Conservation (phyloP, 345 rosid species). For the Euclidium syriacum region DNA sequence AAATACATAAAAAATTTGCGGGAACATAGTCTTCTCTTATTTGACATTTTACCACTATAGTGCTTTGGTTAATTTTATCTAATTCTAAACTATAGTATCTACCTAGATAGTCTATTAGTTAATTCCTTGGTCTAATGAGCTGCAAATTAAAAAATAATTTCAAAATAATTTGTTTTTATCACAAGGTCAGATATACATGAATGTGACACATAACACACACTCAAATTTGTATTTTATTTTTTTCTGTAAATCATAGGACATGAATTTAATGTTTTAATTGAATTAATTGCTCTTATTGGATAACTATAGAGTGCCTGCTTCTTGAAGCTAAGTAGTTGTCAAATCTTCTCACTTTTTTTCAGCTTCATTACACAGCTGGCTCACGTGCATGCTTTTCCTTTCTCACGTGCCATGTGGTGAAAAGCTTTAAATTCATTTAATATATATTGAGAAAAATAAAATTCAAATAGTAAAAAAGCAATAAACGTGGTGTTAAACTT, state of each 20-base stretch:
- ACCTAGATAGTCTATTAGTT: too few species aligned
- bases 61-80: too few species aligned
- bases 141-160: not conserved
- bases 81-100: too few species aligned
- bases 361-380: constrained; percentile 26
- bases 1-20: too few species aligned
- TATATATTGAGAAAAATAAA: not conserved
- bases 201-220: not conserved
- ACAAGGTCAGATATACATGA: not conserved
- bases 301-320: constrained; percentile 18
- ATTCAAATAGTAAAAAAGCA: not conserved
- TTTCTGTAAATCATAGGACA: not conserved
- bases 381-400: constrained; percentile 25
- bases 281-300: not conserved
- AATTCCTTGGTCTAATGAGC: not conserved
- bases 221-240: not conserved
- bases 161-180: not conserved
- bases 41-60: too few species aligned
- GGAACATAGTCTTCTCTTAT: too few species aligned
- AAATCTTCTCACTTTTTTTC: constrained; percentile 5
- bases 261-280: not conserved
- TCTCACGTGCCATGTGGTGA: constrained; percentile 29
- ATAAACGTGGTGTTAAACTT: not conserved
- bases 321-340: constrained; percentile 27
- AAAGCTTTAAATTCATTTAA: constrained; percentile 11